Conservation (phyloP, 1,284 basidiomycete genomes). For the Mycena sp. region DNA sequence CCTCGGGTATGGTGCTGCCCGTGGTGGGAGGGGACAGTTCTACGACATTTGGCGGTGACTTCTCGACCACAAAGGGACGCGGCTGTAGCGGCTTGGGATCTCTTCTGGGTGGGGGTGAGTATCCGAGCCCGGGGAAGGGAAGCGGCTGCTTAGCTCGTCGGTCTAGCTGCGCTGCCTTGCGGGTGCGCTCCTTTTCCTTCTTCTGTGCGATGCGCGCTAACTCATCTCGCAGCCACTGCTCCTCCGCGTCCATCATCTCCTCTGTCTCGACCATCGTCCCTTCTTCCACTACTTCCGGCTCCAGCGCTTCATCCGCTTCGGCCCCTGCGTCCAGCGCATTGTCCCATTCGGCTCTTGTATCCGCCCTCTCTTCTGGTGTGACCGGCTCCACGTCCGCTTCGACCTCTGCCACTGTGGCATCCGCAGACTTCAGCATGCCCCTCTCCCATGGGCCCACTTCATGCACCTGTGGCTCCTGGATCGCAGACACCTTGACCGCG, state of each 20-base stretch:
- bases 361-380: neutral
- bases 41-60: neutral
- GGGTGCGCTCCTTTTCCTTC: neutral
- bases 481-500: no score
- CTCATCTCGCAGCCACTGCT: neutral
- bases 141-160: no score
- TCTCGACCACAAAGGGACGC: neutral
- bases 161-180: constrained; percentile 12
- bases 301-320: neutral
- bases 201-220: neutral
- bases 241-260: neutral
- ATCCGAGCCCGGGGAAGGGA: constrained; percentile 3
- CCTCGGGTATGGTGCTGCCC: neutral
- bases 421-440: no score
- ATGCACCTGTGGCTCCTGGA: no score
- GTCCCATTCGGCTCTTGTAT: neutral
- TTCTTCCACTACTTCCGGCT: neutral
- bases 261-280: neutral
- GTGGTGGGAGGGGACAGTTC: neutral
- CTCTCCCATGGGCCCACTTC: no score
- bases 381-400: neutral
- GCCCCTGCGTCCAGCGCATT: no score
- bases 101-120: neutral
- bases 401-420: neutral
- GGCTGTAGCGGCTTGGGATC: neutral